A percentile compares a stretch with the other conserved stretches of the same genome.
Evolutionary conservation across 352 stramenopile species (phyloP).

Genomic region (Pythium insidiosum): DNA sequence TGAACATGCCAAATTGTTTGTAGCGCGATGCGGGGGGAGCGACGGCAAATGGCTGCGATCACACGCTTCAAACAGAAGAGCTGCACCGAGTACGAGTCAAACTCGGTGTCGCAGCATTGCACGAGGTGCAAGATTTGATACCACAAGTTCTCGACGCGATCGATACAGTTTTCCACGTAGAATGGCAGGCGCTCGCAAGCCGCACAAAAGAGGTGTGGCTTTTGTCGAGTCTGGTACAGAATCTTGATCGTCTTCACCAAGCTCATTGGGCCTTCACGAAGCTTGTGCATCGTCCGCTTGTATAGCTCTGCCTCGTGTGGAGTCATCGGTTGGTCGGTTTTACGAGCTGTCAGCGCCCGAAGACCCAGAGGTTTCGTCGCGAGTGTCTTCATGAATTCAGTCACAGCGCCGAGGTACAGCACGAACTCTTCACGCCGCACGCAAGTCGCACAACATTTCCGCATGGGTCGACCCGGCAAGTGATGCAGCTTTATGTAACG

Average conservation of each 20-base stretch:
- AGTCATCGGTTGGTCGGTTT: background rate
- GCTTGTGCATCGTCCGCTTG: conserved; percentile 37
- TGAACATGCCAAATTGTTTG: conserved; percentile 81
- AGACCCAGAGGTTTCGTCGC: conserved; percentile 2
- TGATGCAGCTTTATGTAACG: conserved; percentile 37
- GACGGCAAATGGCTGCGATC: conserved; percentile 60
- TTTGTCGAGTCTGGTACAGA: conserved; percentile 66
- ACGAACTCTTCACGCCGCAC: conserved; percentile 53
- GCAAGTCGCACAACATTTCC: conserved; percentile 46
- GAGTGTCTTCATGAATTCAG: conserved; percentile 29
- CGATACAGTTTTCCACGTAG: conserved; percentile 66
- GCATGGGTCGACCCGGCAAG: conserved; percentile 20
- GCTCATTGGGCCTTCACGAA: conserved; percentile 49
- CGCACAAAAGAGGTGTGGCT: conserved; percentile 55
- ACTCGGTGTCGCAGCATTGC: conserved; percentile 56
- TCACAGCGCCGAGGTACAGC: conserved; percentile 23
- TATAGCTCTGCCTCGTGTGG: conserved; percentile 20
- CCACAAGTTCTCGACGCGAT: conserved; percentile 71
- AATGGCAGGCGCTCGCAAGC: conserved; percentile 60
- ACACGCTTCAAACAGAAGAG: conserved; percentile 62
- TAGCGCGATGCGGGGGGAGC: conserved; percentile 59
- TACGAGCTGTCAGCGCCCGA: background rate
- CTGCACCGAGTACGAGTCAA: conserved; percentile 33
- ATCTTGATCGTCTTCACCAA: conserved; percentile 77
- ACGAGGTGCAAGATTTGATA: conserved; percentile 77